Evolutionary conservation across 495 filamentous ascomycete genomes (phyloP).

Genomic region (Cercophora sp.): DNA sequence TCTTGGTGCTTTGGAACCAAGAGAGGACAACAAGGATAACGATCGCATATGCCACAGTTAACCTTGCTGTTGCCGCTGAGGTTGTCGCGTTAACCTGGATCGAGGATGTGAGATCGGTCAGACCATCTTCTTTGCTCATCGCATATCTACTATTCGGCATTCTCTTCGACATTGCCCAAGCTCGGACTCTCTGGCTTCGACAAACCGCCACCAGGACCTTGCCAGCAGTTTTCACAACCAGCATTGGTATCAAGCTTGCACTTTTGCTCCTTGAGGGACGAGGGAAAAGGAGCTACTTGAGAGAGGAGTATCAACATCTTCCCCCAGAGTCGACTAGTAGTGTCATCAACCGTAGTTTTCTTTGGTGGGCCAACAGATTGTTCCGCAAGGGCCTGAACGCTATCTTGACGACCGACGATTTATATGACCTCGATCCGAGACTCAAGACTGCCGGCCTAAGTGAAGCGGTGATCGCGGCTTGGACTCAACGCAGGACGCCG

Average conservation of each 20-base stretch:
- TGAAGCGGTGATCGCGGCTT: background rate
- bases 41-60: background rate
- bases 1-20: background rate
- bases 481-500: slow-evolving; percentile 8
- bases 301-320: slow-evolving; percentile 36
- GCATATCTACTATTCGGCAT: slow-evolving; percentile 51
- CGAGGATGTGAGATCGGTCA: background rate
- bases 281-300: slow-evolving; percentile 27
- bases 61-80: background rate
- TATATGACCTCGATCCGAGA: slow-evolving; percentile 10
- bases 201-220: slow-evolving; percentile 25
- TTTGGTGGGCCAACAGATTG: slow-evolving; percentile 33
- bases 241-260: background rate
- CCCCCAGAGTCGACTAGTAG: slow-evolving; percentile 26
- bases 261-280: slow-evolving; percentile 4
- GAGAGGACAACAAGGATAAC: background rate
- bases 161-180: slow-evolving; percentile 49
- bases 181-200: slow-evolving; percentile 29
- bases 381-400: slow-evolving; percentile 18
- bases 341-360: slow-evolving; percentile 17
- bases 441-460: background rate
- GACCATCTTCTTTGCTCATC: slow-evolving; percentile 36
- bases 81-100: background rate
- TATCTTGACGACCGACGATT: slow-evolving; percentile 14
- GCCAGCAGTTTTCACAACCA: background rate